phyloP scores from a whole-genome alignment of 164 flowering plant species.

The Vitis riparia region DNA sequence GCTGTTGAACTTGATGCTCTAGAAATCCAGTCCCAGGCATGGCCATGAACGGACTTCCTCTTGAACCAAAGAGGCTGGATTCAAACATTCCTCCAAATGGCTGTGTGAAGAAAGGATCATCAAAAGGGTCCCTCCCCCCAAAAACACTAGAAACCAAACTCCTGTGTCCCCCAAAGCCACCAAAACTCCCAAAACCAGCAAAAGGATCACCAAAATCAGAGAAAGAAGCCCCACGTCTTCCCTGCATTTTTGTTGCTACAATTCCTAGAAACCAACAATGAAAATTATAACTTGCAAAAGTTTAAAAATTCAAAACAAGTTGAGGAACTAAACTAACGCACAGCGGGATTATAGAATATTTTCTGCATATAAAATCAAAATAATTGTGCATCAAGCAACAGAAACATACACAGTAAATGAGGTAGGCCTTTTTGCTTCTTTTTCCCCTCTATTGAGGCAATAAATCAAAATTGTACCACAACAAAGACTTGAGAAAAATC shows the following conservation, averaged over 20 bases:
- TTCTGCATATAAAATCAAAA: no score
- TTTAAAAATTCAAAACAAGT: no score
- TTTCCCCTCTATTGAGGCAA: no score
- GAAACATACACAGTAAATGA: no score
- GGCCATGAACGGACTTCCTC: conserved; percentile 22
- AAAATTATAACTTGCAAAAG: neutral
- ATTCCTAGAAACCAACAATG: neutral
- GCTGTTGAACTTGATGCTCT: conserved; percentile 32
- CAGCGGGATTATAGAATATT: no score
- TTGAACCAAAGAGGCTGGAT: conserved; percentile 35
- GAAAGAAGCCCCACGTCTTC: conserved; percentile 41
- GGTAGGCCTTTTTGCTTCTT: no score
- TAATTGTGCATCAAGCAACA: no score
- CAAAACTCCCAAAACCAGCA: conserved; percentile 44
- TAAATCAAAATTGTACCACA: no score
- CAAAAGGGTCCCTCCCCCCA: conserved; percentile 81
- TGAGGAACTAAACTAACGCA: no score
- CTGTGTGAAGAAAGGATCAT: conserved; percentile 72
- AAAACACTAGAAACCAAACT: conserved; percentile 60
- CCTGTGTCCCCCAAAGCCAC: conserved; percentile 43
- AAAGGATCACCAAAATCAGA: conserved; percentile 36
- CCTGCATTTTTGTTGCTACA: conserved; percentile 33
- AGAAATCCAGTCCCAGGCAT: conserved; percentile 27
- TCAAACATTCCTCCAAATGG: conserved; percentile 55
- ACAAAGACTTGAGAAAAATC: no score